Percentiles rank a stretch among this genome's conserved stretches.
Evolutionary conservation across 495 filamentous ascomycete genomes (phyloP).

Genomic region (Darksidea phi): DNA sequence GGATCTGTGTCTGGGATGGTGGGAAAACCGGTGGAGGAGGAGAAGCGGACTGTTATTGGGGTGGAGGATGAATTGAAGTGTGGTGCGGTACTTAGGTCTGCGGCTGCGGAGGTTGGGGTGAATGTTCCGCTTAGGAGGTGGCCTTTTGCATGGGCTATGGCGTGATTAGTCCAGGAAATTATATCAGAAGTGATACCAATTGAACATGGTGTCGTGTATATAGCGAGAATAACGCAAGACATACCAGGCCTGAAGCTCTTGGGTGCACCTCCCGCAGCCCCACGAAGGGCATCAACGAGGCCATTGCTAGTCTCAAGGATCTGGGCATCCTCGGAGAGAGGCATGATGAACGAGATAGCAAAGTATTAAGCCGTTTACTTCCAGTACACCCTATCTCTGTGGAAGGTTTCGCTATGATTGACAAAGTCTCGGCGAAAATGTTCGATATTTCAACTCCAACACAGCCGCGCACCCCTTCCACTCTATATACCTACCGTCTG

Average conservation of each 20-base stretch:
- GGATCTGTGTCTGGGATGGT: conserved; percentile 52
- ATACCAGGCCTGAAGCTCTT: conserved; percentile 51
- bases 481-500: not conserved
- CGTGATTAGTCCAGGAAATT: not conserved
- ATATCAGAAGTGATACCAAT: too few species aligned
- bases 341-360: conserved; percentile 16
- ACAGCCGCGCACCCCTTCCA: not conserved
- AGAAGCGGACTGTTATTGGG: conserved; percentile 53
- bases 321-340: conserved; percentile 33
- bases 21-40: conserved; percentile 54
- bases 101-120: conserved; percentile 47
- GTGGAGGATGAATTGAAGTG: conserved; percentile 52
- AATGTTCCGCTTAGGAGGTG: conserved; percentile 52
- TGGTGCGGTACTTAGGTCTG: conserved; percentile 48
- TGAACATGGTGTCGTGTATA: not conserved
- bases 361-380: not conserved
- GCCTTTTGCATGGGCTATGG: conserved; percentile 54
- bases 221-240: not conserved
- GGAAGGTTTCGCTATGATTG: not conserved
- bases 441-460: too few species aligned
- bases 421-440: not conserved
- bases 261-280: conserved; percentile 46
- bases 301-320: conserved; percentile 46
- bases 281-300: conserved; percentile 44
- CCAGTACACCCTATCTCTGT: not conserved